phyloP scores from a whole-genome alignment of 140 eudicot genomes.

The Bidens hawaiensis region DNA sequence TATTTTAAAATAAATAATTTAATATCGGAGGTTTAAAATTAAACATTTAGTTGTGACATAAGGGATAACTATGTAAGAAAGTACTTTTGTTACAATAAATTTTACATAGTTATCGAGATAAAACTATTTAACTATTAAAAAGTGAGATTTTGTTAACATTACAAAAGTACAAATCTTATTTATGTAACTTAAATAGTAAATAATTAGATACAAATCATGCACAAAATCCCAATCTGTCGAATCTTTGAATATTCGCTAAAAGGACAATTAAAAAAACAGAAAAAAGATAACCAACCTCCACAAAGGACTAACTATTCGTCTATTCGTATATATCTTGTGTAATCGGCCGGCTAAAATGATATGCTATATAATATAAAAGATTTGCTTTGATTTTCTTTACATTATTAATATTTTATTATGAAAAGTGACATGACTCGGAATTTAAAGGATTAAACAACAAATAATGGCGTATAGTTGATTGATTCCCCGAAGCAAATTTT shows the following conservation, averaged over 20 bases:
- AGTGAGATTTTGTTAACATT: background rate
- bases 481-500: too few relatives aligned
- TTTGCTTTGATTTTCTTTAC: background rate
- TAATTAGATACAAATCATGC: background rate
- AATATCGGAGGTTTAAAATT: too few relatives aligned
- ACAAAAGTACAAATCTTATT: background rate
- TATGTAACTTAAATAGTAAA: background rate
- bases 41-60: too few relatives aligned
- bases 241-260: background rate
- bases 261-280: too few relatives aligned
- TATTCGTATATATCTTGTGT: background rate
- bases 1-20: too few relatives aligned
- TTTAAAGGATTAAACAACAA: background rate
- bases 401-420: background rate
- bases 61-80: background rate
- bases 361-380: background rate
- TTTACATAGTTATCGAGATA: background rate
- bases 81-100: background rate
- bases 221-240: background rate
- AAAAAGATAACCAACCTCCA: too few relatives aligned
- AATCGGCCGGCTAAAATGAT: conserved; percentile 3
- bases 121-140: background rate
- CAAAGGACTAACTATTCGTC: background rate
- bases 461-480: background rate
- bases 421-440: background rate